These are phyloP conservation scores for Camellia granthamiana DNA, from an alignment of 148 eudicot species.

Conservation along the genomic window DNA sequence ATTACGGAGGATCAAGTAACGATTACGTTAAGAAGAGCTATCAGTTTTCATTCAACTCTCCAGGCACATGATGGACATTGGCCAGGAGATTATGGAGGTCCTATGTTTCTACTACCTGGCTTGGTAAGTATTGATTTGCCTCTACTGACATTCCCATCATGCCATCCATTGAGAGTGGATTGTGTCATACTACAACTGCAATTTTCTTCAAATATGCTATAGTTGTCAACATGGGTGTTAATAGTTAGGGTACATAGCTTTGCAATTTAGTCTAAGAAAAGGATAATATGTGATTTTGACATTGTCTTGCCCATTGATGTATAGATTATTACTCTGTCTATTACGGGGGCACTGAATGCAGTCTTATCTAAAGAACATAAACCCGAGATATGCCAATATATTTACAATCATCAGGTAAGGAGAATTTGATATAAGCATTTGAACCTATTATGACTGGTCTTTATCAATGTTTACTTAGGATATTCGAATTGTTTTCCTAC, in stretches of 20 bases:
- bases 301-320: slow-evolving; percentile 1
- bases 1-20: slow-evolving; percentile 68
- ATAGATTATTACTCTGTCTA: slow-evolving; percentile 77
- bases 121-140: slow-evolving; percentile 46
- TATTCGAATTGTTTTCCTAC: slow-evolving; percentile 14
- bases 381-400: slow-evolving; percentile 82
- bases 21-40: slow-evolving; percentile 70
- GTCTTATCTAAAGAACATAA: slow-evolving; percentile 82
- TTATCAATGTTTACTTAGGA: background rate
- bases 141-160: slow-evolving; percentile 2
- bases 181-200: background rate
- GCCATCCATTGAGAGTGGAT: background rate
- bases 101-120: slow-evolving; percentile 93
- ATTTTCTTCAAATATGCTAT: background rate
- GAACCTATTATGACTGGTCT: background rate
- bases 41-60: slow-evolving; percentile 71
- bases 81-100: slow-evolving; percentile 99
- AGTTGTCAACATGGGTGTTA: background rate
- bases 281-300: slow-evolving; percentile 10
- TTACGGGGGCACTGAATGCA: slow-evolving; percentile 86
- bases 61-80: slow-evolving; percentile 97
- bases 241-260: background rate
- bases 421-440: slow-evolving; percentile 10
- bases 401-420: slow-evolving; percentile 93
- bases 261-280: slow-evolving; percentile 10